Conservation (phyloP, 2,329 filamentous ascomycete species). For the Aspergillus floridensis region DNA sequence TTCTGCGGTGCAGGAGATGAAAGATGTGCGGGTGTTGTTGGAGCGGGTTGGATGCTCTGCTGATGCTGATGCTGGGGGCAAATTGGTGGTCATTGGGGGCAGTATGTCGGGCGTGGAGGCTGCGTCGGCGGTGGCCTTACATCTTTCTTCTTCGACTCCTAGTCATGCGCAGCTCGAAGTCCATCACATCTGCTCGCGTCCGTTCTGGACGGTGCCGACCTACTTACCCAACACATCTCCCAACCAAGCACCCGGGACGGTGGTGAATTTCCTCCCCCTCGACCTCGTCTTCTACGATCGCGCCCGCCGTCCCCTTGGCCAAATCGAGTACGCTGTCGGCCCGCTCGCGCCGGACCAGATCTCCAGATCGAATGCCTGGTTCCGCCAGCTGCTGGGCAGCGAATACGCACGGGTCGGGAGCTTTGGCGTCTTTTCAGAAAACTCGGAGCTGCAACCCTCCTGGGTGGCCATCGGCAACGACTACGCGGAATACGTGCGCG, state of each 20-base stretch:
- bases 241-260: not conserved
- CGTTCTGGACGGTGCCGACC: constrained; percentile 68
- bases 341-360: constrained; percentile 61
- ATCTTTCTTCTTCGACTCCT: constrained; percentile 64
- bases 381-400: constrained; percentile 43
- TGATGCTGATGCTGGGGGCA: constrained; percentile 39
- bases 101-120: constrained; percentile 82
- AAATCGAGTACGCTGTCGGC: constrained; percentile 63
- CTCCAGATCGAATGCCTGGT: constrained; percentile 51
- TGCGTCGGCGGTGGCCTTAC: constrained; percentile 67
- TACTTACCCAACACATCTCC: constrained; percentile 39
- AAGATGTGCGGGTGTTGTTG: constrained; percentile 21
- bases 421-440: constrained; percentile 9
- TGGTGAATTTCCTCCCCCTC: constrained; percentile 63
- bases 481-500: constrained; percentile 72
- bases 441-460: constrained; percentile 51
- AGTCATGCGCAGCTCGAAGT: constrained; percentile 51
- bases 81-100: constrained; percentile 72
- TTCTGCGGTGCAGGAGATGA: constrained; percentile 60
- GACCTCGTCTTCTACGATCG: constrained; percentile 73
- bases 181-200: constrained; percentile 67
- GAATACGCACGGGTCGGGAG: constrained; percentile 44
- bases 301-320: constrained; percentile 56
- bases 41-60: constrained; percentile 25
- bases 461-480: constrained; percentile 69